These are phyloP conservation scores for Saccharum spontaneum DNA, from an alignment of 176 grass and related monocot genomes.

Conservation along the genomic window DNA sequence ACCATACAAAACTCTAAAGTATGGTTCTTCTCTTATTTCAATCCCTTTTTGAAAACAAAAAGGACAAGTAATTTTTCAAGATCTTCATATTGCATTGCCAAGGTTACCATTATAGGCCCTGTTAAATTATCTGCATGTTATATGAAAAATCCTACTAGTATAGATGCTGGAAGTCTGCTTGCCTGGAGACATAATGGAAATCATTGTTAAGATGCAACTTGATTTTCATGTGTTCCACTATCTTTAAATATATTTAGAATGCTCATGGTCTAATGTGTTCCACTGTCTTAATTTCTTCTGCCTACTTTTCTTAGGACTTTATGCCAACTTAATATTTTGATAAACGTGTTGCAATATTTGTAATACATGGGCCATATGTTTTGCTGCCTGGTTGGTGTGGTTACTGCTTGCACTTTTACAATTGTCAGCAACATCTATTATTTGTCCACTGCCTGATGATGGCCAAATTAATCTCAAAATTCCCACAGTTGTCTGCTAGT, in stretches of 20 bases:
- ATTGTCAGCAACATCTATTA: neutral
- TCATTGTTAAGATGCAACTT: neutral
- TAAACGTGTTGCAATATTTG: neutral
- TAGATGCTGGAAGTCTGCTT: neutral
- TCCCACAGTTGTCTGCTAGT: neutral
- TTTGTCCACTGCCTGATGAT: neutral
- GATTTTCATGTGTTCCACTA: neutral
- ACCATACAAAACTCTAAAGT: constrained; percentile 89
- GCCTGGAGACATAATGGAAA: neutral
- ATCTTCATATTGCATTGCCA: constrained; percentile 12
- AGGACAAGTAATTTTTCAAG: neutral
- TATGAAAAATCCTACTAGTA: neutral
- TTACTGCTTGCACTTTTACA: neutral
- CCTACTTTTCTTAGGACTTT: neutral
- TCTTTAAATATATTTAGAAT: neutral
- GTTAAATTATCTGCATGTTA: neutral
- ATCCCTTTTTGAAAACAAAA: neutral
- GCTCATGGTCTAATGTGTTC: neutral
- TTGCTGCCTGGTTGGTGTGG: neutral
- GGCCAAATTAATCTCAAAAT: neutral
- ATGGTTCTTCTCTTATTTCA: constrained; percentile 31
- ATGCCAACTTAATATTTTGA: neutral
- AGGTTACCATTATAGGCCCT: neutral
- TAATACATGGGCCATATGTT: neutral
- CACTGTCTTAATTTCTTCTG: neutral